These are phyloP conservation scores for Drechslerella coelobrocha DNA, from an alignment of 2,329 filamentous ascomycete species.

Conservation along the genomic window DNA sequence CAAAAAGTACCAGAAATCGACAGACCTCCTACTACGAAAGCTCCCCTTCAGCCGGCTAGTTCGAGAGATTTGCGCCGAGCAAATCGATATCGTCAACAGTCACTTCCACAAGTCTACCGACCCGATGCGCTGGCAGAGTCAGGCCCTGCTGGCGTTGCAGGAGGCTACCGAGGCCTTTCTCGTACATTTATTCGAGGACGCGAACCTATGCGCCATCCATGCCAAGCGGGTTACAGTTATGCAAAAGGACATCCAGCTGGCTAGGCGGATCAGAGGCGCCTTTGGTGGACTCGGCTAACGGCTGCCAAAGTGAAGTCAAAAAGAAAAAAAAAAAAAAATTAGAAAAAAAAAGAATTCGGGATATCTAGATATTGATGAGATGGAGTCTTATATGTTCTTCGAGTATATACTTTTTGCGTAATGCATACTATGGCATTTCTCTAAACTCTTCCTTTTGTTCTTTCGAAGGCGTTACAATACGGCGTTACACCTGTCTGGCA, in stretches of 20 bases:
- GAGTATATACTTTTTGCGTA: constrained; percentile 23
- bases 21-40: constrained; percentile 82
- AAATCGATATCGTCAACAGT: constrained; percentile 52
- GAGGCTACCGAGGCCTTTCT: constrained; percentile 96
- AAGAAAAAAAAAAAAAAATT: not conserved
- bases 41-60: constrained; percentile 79
- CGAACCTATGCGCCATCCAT: constrained; percentile 94
- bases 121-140: constrained; percentile 92
- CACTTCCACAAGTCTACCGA: constrained; percentile 59
- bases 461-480: constrained; percentile 4
- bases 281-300: constrained; percentile 72
- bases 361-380: not conserved
- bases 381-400: constrained; percentile 8
- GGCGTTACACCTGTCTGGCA: too few species aligned
- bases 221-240: constrained; percentile 96
- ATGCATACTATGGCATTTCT: not conserved
- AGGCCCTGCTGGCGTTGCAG: constrained; percentile 89
- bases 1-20: constrained; percentile 84
- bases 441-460: constrained; percentile 1
- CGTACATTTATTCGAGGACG: constrained; percentile 94
- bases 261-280: constrained; percentile 76
- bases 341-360: not conserved
- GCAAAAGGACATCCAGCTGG: constrained; percentile 97
- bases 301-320: not conserved
- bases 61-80: constrained; percentile 63